A percentile compares a stretch with the other conserved stretches of the same genome.
phyloP scores from a whole-genome alignment of 305 asterid genomes.

The Petunia hybrid region DNA sequence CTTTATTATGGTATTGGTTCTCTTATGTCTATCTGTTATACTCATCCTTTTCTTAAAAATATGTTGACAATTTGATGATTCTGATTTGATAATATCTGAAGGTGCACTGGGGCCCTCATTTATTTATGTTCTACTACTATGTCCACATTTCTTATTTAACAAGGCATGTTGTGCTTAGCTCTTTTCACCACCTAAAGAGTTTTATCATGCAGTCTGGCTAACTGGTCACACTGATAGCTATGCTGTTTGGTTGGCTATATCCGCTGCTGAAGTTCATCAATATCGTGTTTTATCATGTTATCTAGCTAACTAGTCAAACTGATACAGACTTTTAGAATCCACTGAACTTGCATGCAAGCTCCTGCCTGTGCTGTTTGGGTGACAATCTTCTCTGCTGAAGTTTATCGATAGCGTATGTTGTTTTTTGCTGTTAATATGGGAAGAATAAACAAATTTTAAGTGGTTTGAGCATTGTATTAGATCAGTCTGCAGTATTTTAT shows the following conservation, averaged over 20 bases:
- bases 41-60: not conserved
- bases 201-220: not conserved
- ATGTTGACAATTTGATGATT: not conserved
- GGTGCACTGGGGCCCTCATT: not conserved
- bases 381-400: too few relatives aligned
- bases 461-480: not conserved
- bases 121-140: not conserved
- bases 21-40: not conserved
- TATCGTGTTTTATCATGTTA: not conserved
- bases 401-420: not conserved
- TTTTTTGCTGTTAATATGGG: not conserved
- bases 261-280: not conserved
- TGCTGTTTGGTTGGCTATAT: not conserved
- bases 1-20: not conserved
- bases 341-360: too few relatives aligned
- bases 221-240: not conserved
- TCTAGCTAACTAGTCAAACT: too few relatives aligned
- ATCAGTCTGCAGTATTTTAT: not conserved
- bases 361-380: not conserved
- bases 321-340: too few relatives aligned
- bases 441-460: not conserved
- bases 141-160: not conserved
- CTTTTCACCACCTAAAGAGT: not conserved
- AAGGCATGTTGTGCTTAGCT: not conserved
- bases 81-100: not conserved